These are phyloP conservation scores for Phoma sp. DNA, from an alignment of 2,329 filamentous ascomycete species.

Conservation along the genomic window DNA sequence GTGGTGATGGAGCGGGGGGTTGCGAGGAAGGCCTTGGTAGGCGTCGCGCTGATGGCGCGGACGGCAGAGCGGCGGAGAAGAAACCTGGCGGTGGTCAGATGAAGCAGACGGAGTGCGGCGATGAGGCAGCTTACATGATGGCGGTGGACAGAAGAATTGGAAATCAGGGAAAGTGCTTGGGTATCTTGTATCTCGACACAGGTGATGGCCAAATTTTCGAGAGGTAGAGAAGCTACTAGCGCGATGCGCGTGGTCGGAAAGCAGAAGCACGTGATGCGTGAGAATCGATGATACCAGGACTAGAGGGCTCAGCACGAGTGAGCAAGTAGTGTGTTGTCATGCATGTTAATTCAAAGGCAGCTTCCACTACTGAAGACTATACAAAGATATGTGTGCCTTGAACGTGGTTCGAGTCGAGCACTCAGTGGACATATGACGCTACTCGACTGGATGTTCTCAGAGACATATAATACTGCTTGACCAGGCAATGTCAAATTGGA, in stretches of 20 bases:
- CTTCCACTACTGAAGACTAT: no score
- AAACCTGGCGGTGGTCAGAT: slow-evolving; percentile 55
- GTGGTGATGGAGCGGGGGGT: slow-evolving; percentile 49
- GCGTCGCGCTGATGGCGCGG: slow-evolving; percentile 59
- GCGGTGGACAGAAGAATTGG: neutral
- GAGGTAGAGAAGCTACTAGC: slow-evolving; percentile 4
- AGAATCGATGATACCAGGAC: neutral
- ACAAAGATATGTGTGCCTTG: no score
- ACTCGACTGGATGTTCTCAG: no score
- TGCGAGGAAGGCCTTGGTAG: slow-evolving; percentile 52
- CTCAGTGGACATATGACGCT: no score
- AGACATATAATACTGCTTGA: no score
- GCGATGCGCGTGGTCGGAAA: neutral
- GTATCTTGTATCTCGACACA: slow-evolving; percentile 5
- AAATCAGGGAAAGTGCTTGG: neutral
- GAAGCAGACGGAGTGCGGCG: neutral
- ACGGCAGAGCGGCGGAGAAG: slow-evolving; percentile 64
- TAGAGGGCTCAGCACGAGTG: neutral
- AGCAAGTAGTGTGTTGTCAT: no score
- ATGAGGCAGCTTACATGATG: slow-evolving; percentile 26
- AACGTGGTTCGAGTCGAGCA: no score
- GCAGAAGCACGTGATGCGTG: neutral
- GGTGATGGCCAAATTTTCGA: slow-evolving; percentile 16
- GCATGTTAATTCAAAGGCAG: no score
- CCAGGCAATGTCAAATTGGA: no score